phyloP scores from a whole-genome alignment of 1,139 yeast species.

The Yamadazyma membranifaciens region DNA sequence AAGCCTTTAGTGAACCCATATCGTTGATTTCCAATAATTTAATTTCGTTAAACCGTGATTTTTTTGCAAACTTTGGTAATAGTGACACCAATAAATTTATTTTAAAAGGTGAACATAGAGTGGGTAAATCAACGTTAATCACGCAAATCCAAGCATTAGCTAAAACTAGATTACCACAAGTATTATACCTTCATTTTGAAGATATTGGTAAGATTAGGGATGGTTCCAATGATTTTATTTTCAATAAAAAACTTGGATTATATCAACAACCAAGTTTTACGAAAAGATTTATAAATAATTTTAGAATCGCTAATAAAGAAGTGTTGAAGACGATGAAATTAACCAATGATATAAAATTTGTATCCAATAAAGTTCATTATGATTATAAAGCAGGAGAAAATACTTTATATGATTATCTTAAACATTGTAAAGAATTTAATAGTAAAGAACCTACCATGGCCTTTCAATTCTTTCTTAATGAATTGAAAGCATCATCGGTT shows the following conservation, averaged over 20 bases:
- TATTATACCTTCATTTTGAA: slow-evolving; percentile 65
- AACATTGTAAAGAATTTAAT: slow-evolving; percentile 41
- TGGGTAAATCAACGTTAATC: slow-evolving; percentile 75
- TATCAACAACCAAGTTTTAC: slow-evolving; percentile 84
- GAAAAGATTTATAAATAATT: slow-evolving; percentile 57
- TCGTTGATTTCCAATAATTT: slow-evolving; percentile 47
- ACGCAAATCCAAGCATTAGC: slow-evolving; percentile 68
- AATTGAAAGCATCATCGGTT: slow-evolving; percentile 44
- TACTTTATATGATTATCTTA: slow-evolving; percentile 40
- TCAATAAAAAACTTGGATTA: slow-evolving; percentile 44
- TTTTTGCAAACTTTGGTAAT: slow-evolving; percentile 25
- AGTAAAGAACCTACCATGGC: slow-evolving; percentile 32
- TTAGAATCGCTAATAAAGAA: slow-evolving; percentile 55
- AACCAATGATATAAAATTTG: slow-evolving; percentile 40
- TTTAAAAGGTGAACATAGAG: slow-evolving; percentile 70
- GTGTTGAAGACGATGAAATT: slow-evolving; percentile 50
- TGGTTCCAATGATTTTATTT: slow-evolving; percentile 70
- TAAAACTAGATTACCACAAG: slow-evolving; percentile 45
- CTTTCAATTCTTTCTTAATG: slow-evolving; percentile 55
- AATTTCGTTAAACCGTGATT: slow-evolving; percentile 20
- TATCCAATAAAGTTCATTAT: slow-evolving; percentile 31
- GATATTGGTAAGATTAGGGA: slow-evolving; percentile 60
- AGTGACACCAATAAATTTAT: slow-evolving; percentile 48
- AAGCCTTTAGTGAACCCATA: slow-evolving; percentile 56
- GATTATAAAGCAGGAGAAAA: slow-evolving; percentile 41